These are phyloP conservation scores for Tremella yokohamensis DNA, from an alignment of 768 basidiomycete genomes.

Conservation along the genomic window DNA sequence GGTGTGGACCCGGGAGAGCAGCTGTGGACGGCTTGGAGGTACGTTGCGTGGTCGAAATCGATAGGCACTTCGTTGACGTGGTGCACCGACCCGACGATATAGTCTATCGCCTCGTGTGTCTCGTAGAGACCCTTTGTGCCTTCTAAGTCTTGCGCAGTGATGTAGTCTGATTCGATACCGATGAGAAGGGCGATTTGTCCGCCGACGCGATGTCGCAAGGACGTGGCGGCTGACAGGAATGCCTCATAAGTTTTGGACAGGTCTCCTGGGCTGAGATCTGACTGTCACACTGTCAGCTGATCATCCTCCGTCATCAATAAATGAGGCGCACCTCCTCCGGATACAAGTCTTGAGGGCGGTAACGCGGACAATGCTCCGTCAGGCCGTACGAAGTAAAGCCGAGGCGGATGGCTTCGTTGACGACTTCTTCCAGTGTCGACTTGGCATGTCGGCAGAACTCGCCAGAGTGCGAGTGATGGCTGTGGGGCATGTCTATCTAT, in stretches of 20 bases:
- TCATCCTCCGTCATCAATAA: neutral
- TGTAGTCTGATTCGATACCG: slow-evolving; percentile 89
- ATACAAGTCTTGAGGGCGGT: slow-evolving; percentile 74
- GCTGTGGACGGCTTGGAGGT: slow-evolving; percentile 49
- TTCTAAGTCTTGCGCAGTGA: slow-evolving; percentile 65
- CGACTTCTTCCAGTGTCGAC: slow-evolving; percentile 75
- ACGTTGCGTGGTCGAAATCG: slow-evolving; percentile 80
- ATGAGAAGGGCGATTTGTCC: slow-evolving; percentile 70
- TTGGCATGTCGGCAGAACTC: slow-evolving; percentile 51
- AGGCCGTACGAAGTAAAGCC: slow-evolving; percentile 79
- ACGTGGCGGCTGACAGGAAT: slow-evolving; percentile 70
- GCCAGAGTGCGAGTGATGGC: slow-evolving; percentile 25
- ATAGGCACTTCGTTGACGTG: slow-evolving; percentile 84
- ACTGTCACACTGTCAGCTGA: slow-evolving; percentile 54
- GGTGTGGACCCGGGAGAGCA: slow-evolving; percentile 12
- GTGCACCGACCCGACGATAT: slow-evolving; percentile 88
- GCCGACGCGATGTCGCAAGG: slow-evolving; percentile 59
- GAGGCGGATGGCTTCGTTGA: slow-evolving; percentile 71
- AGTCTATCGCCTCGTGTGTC: slow-evolving; percentile 63
- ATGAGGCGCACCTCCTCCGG: slow-evolving; percentile 77
- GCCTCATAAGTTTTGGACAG: slow-evolving; percentile 65
- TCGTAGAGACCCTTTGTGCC: slow-evolving; percentile 59
- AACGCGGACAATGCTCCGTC: slow-evolving; percentile 90
- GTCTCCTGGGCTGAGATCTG: slow-evolving; percentile 56
- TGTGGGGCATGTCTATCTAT: slow-evolving; percentile 13